phyloP scores from a whole-genome alignment of 208 protist species.

The Leishmania arabica region DNA sequence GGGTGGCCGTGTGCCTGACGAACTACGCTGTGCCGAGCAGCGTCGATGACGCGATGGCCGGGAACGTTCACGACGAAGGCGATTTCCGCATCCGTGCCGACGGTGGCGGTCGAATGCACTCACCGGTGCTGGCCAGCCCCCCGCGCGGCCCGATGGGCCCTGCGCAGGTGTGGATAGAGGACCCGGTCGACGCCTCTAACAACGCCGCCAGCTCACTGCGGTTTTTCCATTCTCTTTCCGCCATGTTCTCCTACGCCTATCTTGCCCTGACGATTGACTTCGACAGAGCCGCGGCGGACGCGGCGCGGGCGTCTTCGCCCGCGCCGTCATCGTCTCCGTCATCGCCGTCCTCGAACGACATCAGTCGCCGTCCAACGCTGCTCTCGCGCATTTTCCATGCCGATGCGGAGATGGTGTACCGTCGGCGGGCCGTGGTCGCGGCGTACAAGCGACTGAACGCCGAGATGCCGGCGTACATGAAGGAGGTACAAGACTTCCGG shows the following conservation, averaged over 20 bases:
- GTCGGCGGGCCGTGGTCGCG: slow-evolving; percentile 51
- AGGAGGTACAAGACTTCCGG: slow-evolving; percentile 35
- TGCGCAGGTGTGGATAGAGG: slow-evolving; percentile 67
- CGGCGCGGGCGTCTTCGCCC: neutral
- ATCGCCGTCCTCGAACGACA: slow-evolving; percentile 50
- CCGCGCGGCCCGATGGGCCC: slow-evolving; percentile 24
- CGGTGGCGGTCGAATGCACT: slow-evolving; percentile 11
- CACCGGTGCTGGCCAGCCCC: slow-evolving; percentile 27
- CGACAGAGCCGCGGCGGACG: neutral
- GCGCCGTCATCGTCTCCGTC: neutral
- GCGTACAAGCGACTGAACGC: slow-evolving; percentile 42
- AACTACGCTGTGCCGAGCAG: slow-evolving; percentile 6
- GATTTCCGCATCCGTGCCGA: slow-evolving; percentile 20
- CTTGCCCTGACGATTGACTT: slow-evolving; percentile 59
- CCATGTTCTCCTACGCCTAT: slow-evolving; percentile 78
- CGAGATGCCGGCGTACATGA: slow-evolving; percentile 41
- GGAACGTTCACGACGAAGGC: neutral
- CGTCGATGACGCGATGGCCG: neutral
- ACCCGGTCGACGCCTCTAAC: slow-evolving; percentile 72
- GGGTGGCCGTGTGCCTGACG: slow-evolving; percentile 78
- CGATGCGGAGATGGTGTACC: slow-evolving; percentile 54
- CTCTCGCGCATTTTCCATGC: slow-evolving; percentile 85
- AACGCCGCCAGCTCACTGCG: slow-evolving; percentile 88
- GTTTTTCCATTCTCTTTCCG: slow-evolving; percentile 64
- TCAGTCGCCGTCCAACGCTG: slow-evolving; percentile 72